phyloP scores from a whole-genome alignment of 805 yeast species.

The Vanderwaltozyma yarrowii region DNA sequence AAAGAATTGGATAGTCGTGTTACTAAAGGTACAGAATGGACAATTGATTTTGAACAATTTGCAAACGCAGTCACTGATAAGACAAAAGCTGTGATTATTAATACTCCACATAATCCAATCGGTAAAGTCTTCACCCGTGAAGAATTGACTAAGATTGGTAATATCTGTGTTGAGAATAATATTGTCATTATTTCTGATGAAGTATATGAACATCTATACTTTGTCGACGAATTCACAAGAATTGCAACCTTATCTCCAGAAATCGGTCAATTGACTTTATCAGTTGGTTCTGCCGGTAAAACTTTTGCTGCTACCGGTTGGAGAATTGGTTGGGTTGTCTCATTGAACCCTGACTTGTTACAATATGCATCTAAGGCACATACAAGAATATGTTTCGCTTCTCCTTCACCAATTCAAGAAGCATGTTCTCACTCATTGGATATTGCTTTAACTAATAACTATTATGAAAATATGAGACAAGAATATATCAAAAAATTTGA shows the following conservation, averaged over 20 bases:
- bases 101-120: constrained; percentile 94
- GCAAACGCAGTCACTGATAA: constrained; percentile 58
- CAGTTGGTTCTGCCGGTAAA: constrained; percentile 97
- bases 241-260: constrained; percentile 79
- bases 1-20: constrained; percentile 48
- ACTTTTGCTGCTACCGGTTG: constrained; percentile 99
- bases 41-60: constrained; percentile 66
- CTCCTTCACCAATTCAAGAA: constrained; percentile 88
- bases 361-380: constrained; percentile 82
- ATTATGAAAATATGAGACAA: constrained; percentile 59
- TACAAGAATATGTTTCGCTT: constrained; percentile 85
- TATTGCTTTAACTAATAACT: constrained; percentile 49
- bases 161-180: constrained; percentile 77
- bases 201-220: constrained; percentile 87
- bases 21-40: constrained; percentile 82
- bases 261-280: constrained; percentile 63
- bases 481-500: constrained; percentile 64
- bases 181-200: constrained; percentile 81
- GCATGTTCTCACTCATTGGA: constrained; percentile 75
- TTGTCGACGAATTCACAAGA: constrained; percentile 57
- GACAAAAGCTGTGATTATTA: constrained; percentile 80
- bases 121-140: constrained; percentile 78
- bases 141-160: constrained; percentile 68
- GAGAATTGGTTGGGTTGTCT: constrained; percentile 96
- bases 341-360: constrained; percentile 61